Percentiles rank a stretch among this genome's conserved stretches.
phyloP scores from a whole-genome alignment of 306 rosid species.

The Purshia tridentata region DNA sequence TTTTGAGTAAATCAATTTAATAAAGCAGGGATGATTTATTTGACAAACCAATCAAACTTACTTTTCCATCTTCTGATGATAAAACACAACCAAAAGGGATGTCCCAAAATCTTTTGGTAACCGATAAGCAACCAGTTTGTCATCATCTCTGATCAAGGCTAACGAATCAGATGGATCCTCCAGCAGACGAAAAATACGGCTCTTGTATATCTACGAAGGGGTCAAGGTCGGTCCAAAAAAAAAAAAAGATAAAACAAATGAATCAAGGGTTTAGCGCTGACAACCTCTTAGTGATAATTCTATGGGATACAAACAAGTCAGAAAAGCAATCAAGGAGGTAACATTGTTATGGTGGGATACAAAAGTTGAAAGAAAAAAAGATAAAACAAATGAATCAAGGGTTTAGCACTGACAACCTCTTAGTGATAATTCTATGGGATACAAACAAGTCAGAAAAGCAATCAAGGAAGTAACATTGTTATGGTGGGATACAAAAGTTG shows the following conservation, averaged over 20 bases:
- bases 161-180: constrained; percentile 58
- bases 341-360: background rate
- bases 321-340: background rate
- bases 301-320: background rate
- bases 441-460: background rate
- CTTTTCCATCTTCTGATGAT: constrained; percentile 47
- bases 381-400: too few species aligned
- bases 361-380: background rate
- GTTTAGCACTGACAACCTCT: constrained; percentile 6
- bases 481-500: background rate
- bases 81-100: constrained; percentile 48
- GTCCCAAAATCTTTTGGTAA: constrained; percentile 47
- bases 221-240: background rate
- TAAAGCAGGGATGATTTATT: background rate
- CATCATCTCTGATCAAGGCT: constrained; percentile 65
- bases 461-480: background rate
- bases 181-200: constrained; percentile 37
- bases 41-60: constrained; percentile 32
- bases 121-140: constrained; percentile 75
- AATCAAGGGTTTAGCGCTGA: background rate
- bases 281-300: constrained; percentile 1
- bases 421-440: background rate
- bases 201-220: constrained; percentile 52
- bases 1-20: background rate
- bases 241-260: too few species aligned